phyloP scores from a whole-genome alignment of 768 basidiomycete genomes.

The Suillus occidentalis region DNA sequence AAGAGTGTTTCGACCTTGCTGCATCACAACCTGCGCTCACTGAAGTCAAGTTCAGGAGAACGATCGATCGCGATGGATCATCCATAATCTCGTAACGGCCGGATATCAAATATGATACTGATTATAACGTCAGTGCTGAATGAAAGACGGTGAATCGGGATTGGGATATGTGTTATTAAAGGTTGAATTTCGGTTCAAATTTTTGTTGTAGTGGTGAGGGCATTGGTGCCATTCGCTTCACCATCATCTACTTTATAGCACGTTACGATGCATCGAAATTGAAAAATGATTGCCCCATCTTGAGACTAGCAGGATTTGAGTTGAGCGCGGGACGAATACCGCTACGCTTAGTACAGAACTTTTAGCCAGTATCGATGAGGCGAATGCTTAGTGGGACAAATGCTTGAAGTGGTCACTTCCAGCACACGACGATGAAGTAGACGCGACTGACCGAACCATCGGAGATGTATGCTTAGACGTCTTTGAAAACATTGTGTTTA shows the following conservation, averaged over 20 bases:
- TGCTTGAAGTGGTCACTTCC: no score
- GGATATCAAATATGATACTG: no score
- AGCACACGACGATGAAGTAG: no score
- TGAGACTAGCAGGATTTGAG: not conserved
- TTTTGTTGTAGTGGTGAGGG: constrained; percentile 41
- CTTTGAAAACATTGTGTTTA: no score
- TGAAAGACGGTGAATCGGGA: not conserved
- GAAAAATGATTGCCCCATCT: not conserved
- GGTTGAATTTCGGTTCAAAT: constrained; percentile 48
- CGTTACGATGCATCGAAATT: not conserved
- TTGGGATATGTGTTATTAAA: constrained; percentile 32
- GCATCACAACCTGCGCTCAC: constrained; percentile 20
- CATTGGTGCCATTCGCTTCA: not conserved
- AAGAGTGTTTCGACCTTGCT: constrained; percentile 35
- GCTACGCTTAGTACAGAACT: not conserved
- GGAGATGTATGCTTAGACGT: no score
- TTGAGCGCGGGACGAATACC: not conserved
- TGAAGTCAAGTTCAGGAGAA: no score
- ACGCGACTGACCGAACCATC: no score
- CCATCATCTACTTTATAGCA: not conserved
- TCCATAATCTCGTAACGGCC: no score
- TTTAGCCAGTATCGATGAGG: not conserved
- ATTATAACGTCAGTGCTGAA: not conserved
- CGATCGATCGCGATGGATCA: no score
- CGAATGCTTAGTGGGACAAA: not conserved